Evolutionary conservation across 306 rosid genomes (phyloP).

Genomic region (Erythrophleum fordii): DNA sequence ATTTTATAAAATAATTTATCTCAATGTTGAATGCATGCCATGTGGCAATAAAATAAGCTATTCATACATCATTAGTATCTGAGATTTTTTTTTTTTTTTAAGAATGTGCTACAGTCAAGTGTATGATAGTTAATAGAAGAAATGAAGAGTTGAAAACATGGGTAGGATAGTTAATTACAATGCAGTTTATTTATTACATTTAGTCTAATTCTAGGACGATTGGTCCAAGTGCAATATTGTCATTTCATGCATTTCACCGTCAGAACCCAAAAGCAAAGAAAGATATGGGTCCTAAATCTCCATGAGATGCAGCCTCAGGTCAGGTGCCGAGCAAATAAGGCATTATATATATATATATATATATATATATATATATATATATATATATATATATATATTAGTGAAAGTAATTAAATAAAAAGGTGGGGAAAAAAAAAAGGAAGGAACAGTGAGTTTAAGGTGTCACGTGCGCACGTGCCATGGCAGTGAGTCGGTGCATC

Average conservation of each 20-base stretch:
- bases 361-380: too few species aligned
- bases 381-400: too few species aligned
- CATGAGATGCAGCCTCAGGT: not conserved
- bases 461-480: constrained; percentile 74
- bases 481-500: constrained; percentile 62
- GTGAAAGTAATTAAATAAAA: constrained; percentile 5
- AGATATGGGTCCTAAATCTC: not conserved
- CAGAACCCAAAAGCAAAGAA: constrained; percentile 4
- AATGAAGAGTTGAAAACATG: too few species aligned
- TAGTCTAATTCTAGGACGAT: not conserved
- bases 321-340: constrained; percentile 18
- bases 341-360: constrained; percentile 24
- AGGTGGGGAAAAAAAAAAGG: not conserved
- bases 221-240: constrained; percentile 10
- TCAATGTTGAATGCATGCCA: too few species aligned
- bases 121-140: too few species aligned
- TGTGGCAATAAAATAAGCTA: too few species aligned
- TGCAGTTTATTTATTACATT: too few species aligned
- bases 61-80: too few species aligned
- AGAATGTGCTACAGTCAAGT: too few species aligned
- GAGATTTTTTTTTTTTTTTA: too few species aligned
- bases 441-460: constrained; percentile 28
- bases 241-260: not conserved
- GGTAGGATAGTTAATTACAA: too few species aligned
- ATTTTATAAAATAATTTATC: too few species aligned